Base-by-base conservation (phyloP, 2,329 filamentous ascomycete genomes). In the Karstenula rhodostoma region DNA sequence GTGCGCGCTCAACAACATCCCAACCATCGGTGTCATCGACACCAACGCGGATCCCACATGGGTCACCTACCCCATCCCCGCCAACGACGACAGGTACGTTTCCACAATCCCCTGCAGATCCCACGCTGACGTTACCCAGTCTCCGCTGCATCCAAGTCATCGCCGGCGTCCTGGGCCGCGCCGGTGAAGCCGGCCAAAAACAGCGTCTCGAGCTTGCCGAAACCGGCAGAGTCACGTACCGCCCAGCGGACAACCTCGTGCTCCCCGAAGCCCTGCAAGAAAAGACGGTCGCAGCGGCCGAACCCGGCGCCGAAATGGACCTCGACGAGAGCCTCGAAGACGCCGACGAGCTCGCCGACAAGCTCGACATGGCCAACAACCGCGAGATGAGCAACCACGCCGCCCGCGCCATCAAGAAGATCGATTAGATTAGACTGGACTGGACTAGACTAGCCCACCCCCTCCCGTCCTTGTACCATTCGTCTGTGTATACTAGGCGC, bases 11-110 rank as follows among this genome's bases (percentile, higher is more conserved):
- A 90, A 92, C 75, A 92, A 90, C 73, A 91, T 99, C 59, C 95
- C 95, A 0, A 98, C 95, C 0, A 95, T 99, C 72, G 95, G 94
- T 49, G 85, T 99, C 59, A 90, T 98, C 67, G 95, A 99, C 78
- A 98, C 95, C 0, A 91, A 99, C 78, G 90, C 89, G 2, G 91
- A 98, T 78, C 92, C 95, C 0, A 92, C 92, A 0, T 94, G 92
- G 87, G 93, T 98, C 53, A 98, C 95, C 4, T 99, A 99, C 76
- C 91, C 92, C 15, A 97, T 99, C 68, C 95, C 95, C 1, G 93
- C 93, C 53, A 99, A 99, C 77, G 95, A 99, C 75, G 95, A 99
- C 84, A 93, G 90, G 90, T 92, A 77, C 73, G 84, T 76, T 32
- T n/a, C 22, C 33, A 17, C 52, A 35, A 46, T 2, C 10, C 15